Evolutionary conservation across 257 asterid species (phyloP), one percentile per base, ranked within the genome.

Genomic region (Solanum microdontum): DNA sequence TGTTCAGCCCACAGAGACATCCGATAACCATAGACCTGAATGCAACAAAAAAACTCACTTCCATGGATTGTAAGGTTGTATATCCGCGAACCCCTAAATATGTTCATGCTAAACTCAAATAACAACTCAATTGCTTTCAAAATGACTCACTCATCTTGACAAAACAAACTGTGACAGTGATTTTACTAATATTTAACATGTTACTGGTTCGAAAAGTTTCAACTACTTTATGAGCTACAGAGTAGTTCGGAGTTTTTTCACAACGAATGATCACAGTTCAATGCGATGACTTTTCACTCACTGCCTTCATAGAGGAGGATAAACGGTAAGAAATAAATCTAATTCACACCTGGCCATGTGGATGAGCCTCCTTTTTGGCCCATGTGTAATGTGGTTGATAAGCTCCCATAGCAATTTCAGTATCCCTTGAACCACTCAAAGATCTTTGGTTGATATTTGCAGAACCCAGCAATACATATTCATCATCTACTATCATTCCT

Each of bases 1-100:
- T 95, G 98, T 85, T 95, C 98, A 36, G 98, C 93, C 98, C 98
- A 95, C 34, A 95, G 91, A n/a, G 98, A 95, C 96, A 93, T 93
- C 90, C 98, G 85, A 87, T 95, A 95, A 86, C 98, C 98, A 48
- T 93, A 92, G 73, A 95, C 85, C 98, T 95, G 92, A 88, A 86
- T 51, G 69, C 33, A 86, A 15, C 48, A 45, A 17, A 2, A 45
- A 28, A 45, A 15, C 21, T 26, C 39, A 45, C 10, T 40, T 43
- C 7, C 3, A 40, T 14, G 24, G n/a, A 79, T 43, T 79, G 1
- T 8, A 79, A 79, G 37, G 64, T 79, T 79, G 4, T 40, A n/a
- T 8, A 40, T 6, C 83, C 7, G 37, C 3, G 11, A 15, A n/a
- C 68, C 26, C 68, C 26, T 28, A 45, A 15, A 80, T 43, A 15